Evolutionary conservation across 140 eudicot species (phyloP).

Genomic region (Erigeron philadelphicus): DNA sequence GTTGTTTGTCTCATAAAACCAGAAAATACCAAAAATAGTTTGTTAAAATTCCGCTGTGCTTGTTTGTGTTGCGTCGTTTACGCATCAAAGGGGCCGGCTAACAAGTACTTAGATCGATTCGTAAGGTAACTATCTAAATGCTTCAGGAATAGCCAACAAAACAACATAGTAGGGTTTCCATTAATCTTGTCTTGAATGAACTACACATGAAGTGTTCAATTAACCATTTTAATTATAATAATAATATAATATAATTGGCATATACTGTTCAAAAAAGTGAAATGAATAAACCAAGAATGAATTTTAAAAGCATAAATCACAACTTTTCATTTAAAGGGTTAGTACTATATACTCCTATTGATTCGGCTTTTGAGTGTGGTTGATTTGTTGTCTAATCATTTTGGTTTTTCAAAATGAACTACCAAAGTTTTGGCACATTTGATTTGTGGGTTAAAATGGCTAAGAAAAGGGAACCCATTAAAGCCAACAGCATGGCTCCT

Average conservation of each 20-base stretch:
- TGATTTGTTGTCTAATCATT: constrained; percentile 22
- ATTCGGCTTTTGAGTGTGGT: constrained; percentile 21
- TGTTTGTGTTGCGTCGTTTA: too few relatives aligned
- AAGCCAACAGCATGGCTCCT: constrained; percentile 31
- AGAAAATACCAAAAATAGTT: too few relatives aligned
- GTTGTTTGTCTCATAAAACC: too few relatives aligned
- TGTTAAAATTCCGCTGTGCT: too few relatives aligned
- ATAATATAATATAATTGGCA: not conserved
- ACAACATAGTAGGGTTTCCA: constrained; percentile 22
- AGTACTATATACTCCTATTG: not conserved
- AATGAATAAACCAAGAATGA: not conserved
- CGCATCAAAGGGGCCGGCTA: not conserved
- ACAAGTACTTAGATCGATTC: not conserved
- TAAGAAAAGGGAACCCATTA: constrained; percentile 28
- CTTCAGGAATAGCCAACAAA: constrained; percentile 24
- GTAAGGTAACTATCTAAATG: constrained; percentile 16
- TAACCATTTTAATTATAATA: not conserved
- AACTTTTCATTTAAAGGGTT: not conserved
- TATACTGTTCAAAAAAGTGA: not conserved
- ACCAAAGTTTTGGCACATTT: constrained; percentile 20
- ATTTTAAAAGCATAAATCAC: not conserved
- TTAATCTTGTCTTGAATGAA: not conserved
- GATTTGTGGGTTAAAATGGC: constrained; percentile 15
- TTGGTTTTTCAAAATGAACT: constrained; percentile 2
- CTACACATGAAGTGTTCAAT: not conserved